Base-by-base conservation (phyloP, 2,329 filamentous ascomycete species). In the Aspergillus pseudotamarii region DNA sequence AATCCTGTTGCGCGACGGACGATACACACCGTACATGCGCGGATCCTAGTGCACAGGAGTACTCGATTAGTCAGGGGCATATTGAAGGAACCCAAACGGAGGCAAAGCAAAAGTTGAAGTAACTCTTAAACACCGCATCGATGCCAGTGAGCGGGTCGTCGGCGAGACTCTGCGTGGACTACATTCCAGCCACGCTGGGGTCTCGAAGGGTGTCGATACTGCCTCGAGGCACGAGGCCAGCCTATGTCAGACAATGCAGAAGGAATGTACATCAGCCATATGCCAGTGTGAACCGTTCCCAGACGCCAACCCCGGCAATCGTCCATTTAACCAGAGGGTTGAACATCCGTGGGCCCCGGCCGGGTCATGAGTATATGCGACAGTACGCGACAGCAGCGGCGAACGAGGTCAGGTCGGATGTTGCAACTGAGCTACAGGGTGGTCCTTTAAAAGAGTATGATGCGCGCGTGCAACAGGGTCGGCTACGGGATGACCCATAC, bases 371-470 rank as follows among this genome's bases (percentile, higher is more conserved):
- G 48, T 58, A 62, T 62, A 58, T 63, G 55, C 63, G 68, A 28
- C 61, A 59, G 34, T 69, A 65, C 28, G 70, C 70, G 57, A 67
- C 68, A 14, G 65, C 41, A 48, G 63, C 58, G 54, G 59, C 57
- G 38, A 26, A 19, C 10, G 45, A 38, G 30, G 46, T 57, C 14
- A 59, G 12, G 1, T 38, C 30, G 28, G 30, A 55, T 14, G 41
- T 46, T 30, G 51, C 58, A 56, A 48, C 61, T 59, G 46, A 64
- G n/a, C 64, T 66, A 34, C 59, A 61, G 30, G 73, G 74, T 65
- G 94, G 94, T 0, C 95, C 95, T 2, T 85, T 98, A 73, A 86
- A 89, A 67, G 94, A 98, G 78, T 99, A 99, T 78, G 91, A 97
- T 76, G 84, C 85, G 64, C 87, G 94, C 54, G 94, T 99, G 10